phyloP scores from a whole-genome alignment of 2,329 filamentous ascomycete species.

The Talaromyces sp. region DNA sequence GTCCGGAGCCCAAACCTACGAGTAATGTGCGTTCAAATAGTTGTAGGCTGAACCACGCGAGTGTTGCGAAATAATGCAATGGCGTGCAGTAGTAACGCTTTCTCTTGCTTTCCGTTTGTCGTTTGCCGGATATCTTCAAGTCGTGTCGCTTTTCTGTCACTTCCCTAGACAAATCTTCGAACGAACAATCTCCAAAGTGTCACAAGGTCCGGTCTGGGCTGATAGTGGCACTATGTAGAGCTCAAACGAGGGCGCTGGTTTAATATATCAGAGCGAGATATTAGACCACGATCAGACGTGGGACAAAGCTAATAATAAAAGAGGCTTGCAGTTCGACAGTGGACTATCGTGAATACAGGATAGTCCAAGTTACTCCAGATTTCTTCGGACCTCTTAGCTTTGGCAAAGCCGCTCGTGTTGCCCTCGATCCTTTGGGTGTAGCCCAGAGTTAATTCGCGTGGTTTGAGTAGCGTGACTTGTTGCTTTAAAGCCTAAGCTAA shows the following conservation, averaged over 20 bases:
- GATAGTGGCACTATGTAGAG: not conserved
- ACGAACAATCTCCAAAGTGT: not conserved
- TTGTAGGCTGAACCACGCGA: not conserved
- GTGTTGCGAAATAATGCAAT: not conserved
- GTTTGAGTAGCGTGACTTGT: slow-evolving; percentile 1
- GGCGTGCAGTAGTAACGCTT: slow-evolving; percentile 1
- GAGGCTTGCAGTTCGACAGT: not conserved
- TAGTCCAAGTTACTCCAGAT: slow-evolving; percentile 2
- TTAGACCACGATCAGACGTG: not conserved
- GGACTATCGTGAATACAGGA: not conserved
- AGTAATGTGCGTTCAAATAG: slow-evolving; percentile 3
- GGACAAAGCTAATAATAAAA: slow-evolving; percentile 1
- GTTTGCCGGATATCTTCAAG: not conserved
- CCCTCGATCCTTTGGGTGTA: not conserved
- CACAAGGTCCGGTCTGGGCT: not conserved
- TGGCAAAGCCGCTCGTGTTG: not conserved
- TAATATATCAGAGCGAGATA: not conserved
- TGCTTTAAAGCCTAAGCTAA: not conserved
- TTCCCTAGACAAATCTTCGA: not conserved
- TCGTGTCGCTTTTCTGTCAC: not conserved
- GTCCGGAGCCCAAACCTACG: slow-evolving; percentile 2
- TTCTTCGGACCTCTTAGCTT: not conserved
- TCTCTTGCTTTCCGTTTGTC: not conserved
- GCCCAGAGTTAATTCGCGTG: not conserved
- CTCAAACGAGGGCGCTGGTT: not conserved